Evolutionary conservation across 192 early-diverging fungal species (phyloP).

Genomic region (Obelidium mucronatum): DNA sequence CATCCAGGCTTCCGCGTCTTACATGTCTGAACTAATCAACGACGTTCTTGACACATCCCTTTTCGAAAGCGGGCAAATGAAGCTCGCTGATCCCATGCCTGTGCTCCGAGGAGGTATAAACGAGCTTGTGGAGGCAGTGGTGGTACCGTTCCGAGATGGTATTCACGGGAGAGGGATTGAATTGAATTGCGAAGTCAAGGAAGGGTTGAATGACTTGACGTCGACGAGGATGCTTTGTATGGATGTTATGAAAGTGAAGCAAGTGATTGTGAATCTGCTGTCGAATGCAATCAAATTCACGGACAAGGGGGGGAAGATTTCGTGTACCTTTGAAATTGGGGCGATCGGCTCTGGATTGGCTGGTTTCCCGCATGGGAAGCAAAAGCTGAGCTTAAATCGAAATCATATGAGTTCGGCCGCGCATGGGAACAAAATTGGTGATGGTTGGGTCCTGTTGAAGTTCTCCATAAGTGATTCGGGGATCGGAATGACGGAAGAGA

Average conservation of each 20-base stretch:
- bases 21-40: slow-evolving; percentile 36
- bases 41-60: slow-evolving; percentile 28
- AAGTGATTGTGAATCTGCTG: slow-evolving; percentile 23
- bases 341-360: neutral
- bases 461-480: no score
- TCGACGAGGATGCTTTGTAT: no score
- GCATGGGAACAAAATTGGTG: no score
- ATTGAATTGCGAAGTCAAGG: neutral
- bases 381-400: neutral
- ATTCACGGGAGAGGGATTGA: neutral
- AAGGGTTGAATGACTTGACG: neutral
- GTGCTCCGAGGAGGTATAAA: slow-evolving; percentile 10
- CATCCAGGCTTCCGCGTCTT: neutral
- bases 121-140: neutral
- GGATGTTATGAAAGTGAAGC: slow-evolving; percentile 10
- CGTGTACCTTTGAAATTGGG: neutral
- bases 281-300: slow-evolving; percentile 29
- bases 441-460: no score
- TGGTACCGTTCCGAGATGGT: neutral
- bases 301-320: neutral
- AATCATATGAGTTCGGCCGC: neutral
- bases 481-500: neutral
- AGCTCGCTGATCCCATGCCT: neutral
- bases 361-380: no score
- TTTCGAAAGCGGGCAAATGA: slow-evolving; percentile 12